A percentile compares a stretch with the other conserved stretches of the same genome.
phyloP scores from a whole-genome alignment of 164 flowering plant genomes.

The Umbilicus rupestris region DNA sequence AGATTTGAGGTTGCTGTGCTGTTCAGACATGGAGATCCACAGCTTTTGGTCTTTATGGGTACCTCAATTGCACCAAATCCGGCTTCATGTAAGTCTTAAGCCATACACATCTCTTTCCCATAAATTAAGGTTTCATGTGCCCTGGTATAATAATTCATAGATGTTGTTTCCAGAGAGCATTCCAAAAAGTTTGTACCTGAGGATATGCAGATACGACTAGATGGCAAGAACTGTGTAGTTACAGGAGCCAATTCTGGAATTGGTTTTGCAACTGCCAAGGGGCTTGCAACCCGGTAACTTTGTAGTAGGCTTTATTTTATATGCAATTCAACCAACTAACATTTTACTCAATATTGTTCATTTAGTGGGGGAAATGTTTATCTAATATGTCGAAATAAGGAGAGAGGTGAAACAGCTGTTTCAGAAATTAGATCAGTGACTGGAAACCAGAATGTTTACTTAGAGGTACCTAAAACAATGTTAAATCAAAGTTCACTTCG shows the following conservation, averaged over 20 bases:
- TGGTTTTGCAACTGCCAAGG: slow-evolving; percentile 82
- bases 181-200: slow-evolving; percentile 67
- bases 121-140: too few relatives aligned
- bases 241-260: slow-evolving; percentile 97
- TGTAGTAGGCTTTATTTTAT: too few relatives aligned
- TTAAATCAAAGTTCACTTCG: not conserved
- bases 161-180: slow-evolving; percentile 50
- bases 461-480: slow-evolving; percentile 47
- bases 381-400: slow-evolving; percentile 83
- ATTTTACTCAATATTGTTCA: not conserved
- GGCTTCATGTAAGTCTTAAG: slow-evolving; percentile 58
- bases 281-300: slow-evolving; percentile 72
- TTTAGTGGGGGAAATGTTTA: slow-evolving; percentile 78
- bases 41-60: slow-evolving; percentile 78
- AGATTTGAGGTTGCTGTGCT: not conserved
- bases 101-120: too few relatives aligned
- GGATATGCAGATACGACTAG: slow-evolving; percentile 51
- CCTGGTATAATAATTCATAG: too few relatives aligned
- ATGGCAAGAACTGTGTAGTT: slow-evolving; percentile 86
- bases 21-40: slow-evolving; percentile 71
- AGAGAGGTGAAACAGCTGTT: slow-evolving; percentile 85
- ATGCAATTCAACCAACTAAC: not conserved
- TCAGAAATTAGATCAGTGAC: slow-evolving; percentile 61
- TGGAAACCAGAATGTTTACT: slow-evolving; percentile 66
- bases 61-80: slow-evolving; percentile 69